phyloP scores from a whole-genome alignment of 441 rosid species.

The Pelargonium cotyledonis region DNA sequence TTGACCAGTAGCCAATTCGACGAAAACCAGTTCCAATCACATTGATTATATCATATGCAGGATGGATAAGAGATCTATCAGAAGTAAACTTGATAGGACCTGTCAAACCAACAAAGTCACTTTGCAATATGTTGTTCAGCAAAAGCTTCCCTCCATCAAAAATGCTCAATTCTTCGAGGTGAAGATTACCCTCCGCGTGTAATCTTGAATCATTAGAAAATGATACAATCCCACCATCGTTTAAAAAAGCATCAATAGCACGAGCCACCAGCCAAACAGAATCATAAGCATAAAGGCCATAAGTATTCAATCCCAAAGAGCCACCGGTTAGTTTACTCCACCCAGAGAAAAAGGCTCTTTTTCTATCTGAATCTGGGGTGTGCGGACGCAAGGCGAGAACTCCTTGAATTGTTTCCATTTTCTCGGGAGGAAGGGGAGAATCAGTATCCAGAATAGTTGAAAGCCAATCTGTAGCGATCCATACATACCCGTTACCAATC shows the following conservation, averaged over 20 bases:
- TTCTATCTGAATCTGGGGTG: conserved; percentile 52
- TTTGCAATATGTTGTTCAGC: conserved; percentile 47
- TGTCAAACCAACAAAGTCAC: conserved; percentile 52
- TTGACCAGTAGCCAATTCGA: conserved; percentile 70
- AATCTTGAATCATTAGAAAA: conserved; percentile 50
- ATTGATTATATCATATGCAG: conserved; percentile 68
- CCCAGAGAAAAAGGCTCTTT: conserved; percentile 47
- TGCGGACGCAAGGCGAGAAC: conserved; percentile 56
- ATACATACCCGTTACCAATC: conserved; percentile 65
- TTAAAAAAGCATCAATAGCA: conserved; percentile 52
- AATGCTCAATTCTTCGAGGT: conserved; percentile 63
- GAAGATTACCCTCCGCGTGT: conserved; percentile 37
- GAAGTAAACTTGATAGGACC: conserved; percentile 53
- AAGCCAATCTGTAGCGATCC: conserved; percentile 78
- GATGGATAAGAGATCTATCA: conserved; percentile 51
- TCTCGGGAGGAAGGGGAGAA: conserved; percentile 40
- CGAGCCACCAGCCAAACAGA: conserved; percentile 82
- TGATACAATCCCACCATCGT: conserved; percentile 57
- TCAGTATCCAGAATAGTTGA: conserved; percentile 56
- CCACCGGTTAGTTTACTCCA: conserved; percentile 48
- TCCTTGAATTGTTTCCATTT: conserved; percentile 54
- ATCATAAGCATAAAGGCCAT: conserved; percentile 78
- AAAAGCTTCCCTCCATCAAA: conserved; percentile 56
- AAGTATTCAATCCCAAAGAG: conserved; percentile 49
- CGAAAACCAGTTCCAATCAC: conserved; percentile 60